A percentile compares a stretch with the other conserved stretches of the same genome.
These are phyloP conservation scores for Byssoonygena ceratinophila DNA, from an alignment of 2,329 filamentous ascomycete genomes.

Conservation along the genomic window DNA sequence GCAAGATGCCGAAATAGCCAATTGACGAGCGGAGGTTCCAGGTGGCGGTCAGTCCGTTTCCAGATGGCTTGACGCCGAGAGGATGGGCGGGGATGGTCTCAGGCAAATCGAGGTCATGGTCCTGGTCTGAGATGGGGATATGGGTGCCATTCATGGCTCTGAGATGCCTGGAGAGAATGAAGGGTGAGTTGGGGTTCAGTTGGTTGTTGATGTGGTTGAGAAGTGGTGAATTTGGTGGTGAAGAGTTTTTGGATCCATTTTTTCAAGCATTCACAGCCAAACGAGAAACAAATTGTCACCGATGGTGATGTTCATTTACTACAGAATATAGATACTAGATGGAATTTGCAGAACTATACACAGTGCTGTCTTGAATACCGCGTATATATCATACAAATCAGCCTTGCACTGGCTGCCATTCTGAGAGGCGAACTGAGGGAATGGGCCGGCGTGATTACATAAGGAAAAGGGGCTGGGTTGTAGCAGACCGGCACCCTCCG, in stretches of 20 bases:
- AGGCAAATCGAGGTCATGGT: conserved; percentile 31
- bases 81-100: conserved; percentile 65
- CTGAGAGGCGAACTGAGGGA: too few relatives aligned
- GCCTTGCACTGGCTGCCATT: too few relatives aligned
- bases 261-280: too few relatives aligned
- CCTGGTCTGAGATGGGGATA: not conserved
- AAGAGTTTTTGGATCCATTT: too few relatives aligned
- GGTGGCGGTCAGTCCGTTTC: conserved; percentile 62
- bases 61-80: conserved; percentile 71
- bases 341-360: too few relatives aligned
- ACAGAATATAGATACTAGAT: too few relatives aligned
- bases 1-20: conserved; percentile 57
- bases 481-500: not conserved
- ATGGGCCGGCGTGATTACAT: not conserved
- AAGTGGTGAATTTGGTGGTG: too few relatives aligned
- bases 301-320: too few relatives aligned
- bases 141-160: conserved; percentile 7
- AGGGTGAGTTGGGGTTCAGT: not conserved
- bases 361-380: too few relatives aligned
- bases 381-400: too few relatives aligned
- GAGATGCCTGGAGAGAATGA: not conserved
- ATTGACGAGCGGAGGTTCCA: conserved; percentile 56
- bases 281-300: too few relatives aligned
- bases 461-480: not conserved
- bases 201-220: too few relatives aligned